phyloP scores from a whole-genome alignment of 2,329 filamentous ascomycete genomes.

The Diaporthe vexans region DNA sequence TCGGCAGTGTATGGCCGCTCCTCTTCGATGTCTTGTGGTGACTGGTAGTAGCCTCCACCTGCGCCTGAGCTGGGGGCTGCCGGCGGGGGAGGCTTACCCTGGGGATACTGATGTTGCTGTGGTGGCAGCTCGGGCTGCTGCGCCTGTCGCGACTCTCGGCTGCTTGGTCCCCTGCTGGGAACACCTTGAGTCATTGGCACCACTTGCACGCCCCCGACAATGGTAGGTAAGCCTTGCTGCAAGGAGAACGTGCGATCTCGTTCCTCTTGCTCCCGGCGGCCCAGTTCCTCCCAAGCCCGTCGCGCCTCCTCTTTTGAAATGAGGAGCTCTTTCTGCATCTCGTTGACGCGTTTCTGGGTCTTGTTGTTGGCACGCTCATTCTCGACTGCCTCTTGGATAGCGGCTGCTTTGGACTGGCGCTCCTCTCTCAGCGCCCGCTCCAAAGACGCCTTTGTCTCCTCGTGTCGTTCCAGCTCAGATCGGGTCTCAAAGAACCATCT shows the following conservation, averaged over 20 bases:
- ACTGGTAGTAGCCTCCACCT: conserved; percentile 59
- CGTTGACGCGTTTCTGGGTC: conserved; percentile 82
- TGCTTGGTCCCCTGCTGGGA: conserved; percentile 66
- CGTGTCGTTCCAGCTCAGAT: conserved; percentile 85
- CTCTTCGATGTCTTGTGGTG: conserved; percentile 59
- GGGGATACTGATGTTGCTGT: conserved; percentile 48
- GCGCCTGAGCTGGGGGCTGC: conserved; percentile 54
- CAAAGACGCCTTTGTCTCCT: conserved; percentile 86
- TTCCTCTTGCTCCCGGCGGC: conserved; percentile 92
- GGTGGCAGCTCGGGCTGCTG: conserved; percentile 41
- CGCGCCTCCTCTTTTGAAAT: conserved; percentile 98
- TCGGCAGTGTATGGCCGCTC: conserved; percentile 58
- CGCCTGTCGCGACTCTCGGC: conserved; percentile 54
- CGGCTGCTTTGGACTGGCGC: conserved; percentile 76
- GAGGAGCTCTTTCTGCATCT: conserved; percentile 92
- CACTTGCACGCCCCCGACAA: conserved; percentile 94
- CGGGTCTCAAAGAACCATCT: conserved; percentile 98
- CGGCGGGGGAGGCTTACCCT: conserved; percentile 48
- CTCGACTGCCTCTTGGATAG: conserved; percentile 75
- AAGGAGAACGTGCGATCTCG: conserved; percentile 88
- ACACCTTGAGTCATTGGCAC: conserved; percentile 89
- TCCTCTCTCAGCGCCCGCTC: conserved; percentile 82
- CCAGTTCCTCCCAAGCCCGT: conserved; percentile 96
- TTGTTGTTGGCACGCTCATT: conserved; percentile 77
- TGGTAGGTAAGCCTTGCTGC: conserved; percentile 86